Evolutionary conservation across 83 land plant species (phyloP).

Genomic region (Picea mariana): DNA sequence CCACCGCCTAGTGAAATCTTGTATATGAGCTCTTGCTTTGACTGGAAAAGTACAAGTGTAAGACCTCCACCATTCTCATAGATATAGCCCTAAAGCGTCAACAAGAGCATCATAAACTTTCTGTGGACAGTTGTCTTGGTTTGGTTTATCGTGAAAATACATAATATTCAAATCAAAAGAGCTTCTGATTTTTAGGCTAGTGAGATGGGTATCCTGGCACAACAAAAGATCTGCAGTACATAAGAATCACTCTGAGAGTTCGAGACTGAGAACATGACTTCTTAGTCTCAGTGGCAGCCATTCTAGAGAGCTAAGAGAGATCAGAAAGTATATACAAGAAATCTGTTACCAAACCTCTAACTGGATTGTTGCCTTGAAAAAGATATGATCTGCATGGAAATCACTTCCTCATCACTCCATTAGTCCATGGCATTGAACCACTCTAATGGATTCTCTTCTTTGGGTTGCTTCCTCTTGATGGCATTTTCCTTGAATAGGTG

Average conservation of each 20-base stretch:
- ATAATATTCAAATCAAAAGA: constrained; percentile 83
- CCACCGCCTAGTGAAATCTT: too few relatives aligned
- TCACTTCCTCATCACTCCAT: too few relatives aligned
- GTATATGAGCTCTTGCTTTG: too few relatives aligned
- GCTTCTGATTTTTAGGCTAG: constrained; percentile 56
- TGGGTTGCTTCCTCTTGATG: too few relatives aligned
- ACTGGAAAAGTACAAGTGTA: constrained; percentile 61
- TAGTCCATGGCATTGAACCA: too few relatives aligned
- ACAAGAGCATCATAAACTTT: constrained; percentile 84
- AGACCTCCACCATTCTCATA: constrained; percentile 85
- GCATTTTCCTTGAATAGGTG: too few relatives aligned
- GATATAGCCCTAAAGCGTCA: constrained; percentile 86
- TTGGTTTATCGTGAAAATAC: constrained; percentile 94
- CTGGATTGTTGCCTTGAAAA: background rate
- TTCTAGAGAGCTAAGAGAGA: background rate
- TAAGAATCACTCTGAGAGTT: constrained; percentile 41
- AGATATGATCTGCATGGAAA: too few relatives aligned
- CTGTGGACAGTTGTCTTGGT: constrained; percentile 85
- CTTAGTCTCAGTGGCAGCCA: constrained; percentile 3
- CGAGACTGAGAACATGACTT: background rate
- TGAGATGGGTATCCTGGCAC: constrained; percentile 42
- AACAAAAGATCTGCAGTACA: constrained; percentile 84
- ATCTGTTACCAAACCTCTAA: too few relatives aligned
- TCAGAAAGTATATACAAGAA: too few relatives aligned
- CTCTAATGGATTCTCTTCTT: too few relatives aligned